Base-by-base conservation (phyloP, 768 basidiomycete species). In the Cystofilobasidium capitatum region DNA sequence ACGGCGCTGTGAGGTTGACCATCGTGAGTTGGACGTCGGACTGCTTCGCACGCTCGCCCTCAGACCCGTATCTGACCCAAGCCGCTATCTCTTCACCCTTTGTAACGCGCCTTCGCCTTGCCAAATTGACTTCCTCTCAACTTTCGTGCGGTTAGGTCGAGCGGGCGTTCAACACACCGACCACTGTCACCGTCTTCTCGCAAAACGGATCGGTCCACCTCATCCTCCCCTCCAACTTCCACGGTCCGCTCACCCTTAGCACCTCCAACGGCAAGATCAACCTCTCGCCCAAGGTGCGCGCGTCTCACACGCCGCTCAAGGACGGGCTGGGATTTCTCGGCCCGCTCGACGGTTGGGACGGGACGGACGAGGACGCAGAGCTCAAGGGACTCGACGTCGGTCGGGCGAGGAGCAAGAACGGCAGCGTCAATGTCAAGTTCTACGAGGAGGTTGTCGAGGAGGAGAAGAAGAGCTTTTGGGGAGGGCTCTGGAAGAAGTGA, bases 191-290 rank as follows among this genome's bases (percentile, higher is more conserved):
- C 51, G 26, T 40, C 26, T 24, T n/a, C 36, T 57, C 63, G 24
- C 26, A 24, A 26, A 57, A 64, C 63, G 63, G 63, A 22, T 40
- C 51, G 16, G 39, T 42, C 39, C n/a, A 42, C 37, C 33, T 64
- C 29, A 29, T 64, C 54, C 63, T 64, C 36, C 63, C 63, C 6
- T 54, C 49, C 13, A 55, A 49, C 13, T 64, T 64, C 63, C 63
- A 31, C 37, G 63, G 63, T 20, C 63, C 63, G 7, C n/a, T 64
- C 17, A 40, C 51, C 9, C 63, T 55, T 10, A 1, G 13, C 0
- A 64, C 51, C 37, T 26, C 1, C 2, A 37, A 64, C 54, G 63
- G 63, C 4, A 14, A n/a, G 0, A 33, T 64, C 37, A 64, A 57
- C 17, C 39, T 64, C 20, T 64, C 63, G n/a, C n/a, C 51, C 2